These are phyloP conservation scores for Boletus bicolor DNA, from an alignment of 768 basidiomycete genomes.

Conservation along the genomic window DNA sequence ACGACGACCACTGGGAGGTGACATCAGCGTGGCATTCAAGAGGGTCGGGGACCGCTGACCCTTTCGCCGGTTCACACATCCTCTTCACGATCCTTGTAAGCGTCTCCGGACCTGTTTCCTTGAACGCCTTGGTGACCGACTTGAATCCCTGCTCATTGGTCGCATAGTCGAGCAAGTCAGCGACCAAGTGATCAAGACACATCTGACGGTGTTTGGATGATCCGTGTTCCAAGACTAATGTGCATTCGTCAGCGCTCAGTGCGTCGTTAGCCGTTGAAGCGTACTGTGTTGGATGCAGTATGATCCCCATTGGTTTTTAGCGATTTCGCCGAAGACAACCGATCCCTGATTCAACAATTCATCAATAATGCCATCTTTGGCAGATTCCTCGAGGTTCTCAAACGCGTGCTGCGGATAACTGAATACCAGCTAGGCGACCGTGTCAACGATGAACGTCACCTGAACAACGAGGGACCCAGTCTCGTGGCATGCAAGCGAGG, in stretches of 20 bases:
- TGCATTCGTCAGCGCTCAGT: slow-evolving; percentile 1
- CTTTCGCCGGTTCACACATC: slow-evolving; percentile 85
- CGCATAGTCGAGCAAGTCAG: slow-evolving; percentile 74
- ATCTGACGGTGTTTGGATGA: slow-evolving; percentile 69
- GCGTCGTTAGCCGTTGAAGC: slow-evolving; percentile 26
- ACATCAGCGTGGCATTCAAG: slow-evolving; percentile 1
- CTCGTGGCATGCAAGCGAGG: slow-evolving; percentile 84
- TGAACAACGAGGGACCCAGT: slow-evolving; percentile 87
- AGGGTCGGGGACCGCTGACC: slow-evolving; percentile 39
- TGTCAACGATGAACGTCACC: slow-evolving; percentile 37
- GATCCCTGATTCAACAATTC: slow-evolving; percentile 76
- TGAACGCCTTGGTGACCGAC: slow-evolving; percentile 81
- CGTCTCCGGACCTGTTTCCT: slow-evolving; percentile 77
- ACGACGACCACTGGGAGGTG: slow-evolving; percentile 54
- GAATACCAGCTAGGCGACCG: slow-evolving; percentile 3
- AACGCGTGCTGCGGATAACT: slow-evolving; percentile 62
- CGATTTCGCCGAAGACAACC: slow-evolving; percentile 66
- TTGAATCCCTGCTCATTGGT: slow-evolving; percentile 87
- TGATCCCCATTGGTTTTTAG: slow-evolving; percentile 87
- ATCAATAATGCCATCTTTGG: slow-evolving; percentile 81
- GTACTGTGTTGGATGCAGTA: slow-evolving; percentile 84
- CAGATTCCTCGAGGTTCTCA: slow-evolving; percentile 78
- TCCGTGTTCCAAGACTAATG: slow-evolving; percentile 78
- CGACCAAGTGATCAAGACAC: slow-evolving; percentile 74
- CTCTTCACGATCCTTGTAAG: slow-evolving; percentile 70